Conservation (phyloP, 2,329 filamentous ascomycete genomes). For the Sclerotinia borealis region DNA sequence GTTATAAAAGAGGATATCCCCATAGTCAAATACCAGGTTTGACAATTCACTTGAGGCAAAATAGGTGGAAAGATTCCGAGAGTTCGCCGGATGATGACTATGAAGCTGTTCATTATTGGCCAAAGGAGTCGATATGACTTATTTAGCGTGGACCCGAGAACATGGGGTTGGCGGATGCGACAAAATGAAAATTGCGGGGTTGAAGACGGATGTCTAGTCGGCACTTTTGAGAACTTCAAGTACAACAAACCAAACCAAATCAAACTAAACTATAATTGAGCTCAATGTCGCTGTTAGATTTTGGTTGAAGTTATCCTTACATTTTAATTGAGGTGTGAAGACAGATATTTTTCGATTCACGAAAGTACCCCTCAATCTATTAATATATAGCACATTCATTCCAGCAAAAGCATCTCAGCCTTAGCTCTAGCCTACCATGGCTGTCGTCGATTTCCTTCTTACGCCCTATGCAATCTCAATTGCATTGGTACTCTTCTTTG, state of each 20-base stretch:
- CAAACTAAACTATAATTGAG: constrained; percentile 12
- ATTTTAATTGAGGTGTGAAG: neutral
- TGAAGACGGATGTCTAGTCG: neutral
- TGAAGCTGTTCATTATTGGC: neutral
- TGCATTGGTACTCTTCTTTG: constrained; percentile 38
- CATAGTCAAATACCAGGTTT: neutral
- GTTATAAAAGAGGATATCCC: neutral
- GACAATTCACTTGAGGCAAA: neutral
- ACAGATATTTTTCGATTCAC: neutral
- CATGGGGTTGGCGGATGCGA: neutral
- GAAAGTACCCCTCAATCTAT: neutral
- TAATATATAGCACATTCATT: neutral
- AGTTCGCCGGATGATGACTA: neutral
- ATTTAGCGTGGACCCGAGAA: neutral
- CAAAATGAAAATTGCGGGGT: constrained; percentile 7
- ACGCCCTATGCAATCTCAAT: constrained; percentile 44
- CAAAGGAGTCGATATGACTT: neutral
- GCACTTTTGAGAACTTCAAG: neutral
- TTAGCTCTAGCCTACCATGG: constrained; percentile 21
- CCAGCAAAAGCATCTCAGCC: neutral
- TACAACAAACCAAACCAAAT: too few species aligned
- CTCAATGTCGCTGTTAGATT: neutral
- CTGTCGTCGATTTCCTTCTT: constrained; percentile 35
- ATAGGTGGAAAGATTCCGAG: neutral
- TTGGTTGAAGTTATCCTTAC: neutral